Evolutionary conservation across 2,329 filamentous ascomycete genomes (phyloP), one percentile per base, ranked within the genome.

Genomic region (Colletotrichum gloeosporioides): DNA sequence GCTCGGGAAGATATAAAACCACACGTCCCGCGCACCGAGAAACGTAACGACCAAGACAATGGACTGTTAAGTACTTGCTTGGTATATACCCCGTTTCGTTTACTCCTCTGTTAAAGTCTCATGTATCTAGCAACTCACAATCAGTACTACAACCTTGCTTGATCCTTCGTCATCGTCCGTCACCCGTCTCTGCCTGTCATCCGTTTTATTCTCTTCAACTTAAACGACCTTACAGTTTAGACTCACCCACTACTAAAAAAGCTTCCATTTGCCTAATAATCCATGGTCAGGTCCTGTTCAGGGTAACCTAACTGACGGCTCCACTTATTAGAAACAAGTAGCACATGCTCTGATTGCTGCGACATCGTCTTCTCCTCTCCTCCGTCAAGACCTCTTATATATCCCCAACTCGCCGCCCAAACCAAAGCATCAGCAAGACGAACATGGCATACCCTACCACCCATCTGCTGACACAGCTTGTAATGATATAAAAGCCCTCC

Each of bases 191-290:
- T 2, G 1, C 8, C 8, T 18, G 4, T 4, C 18, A 44, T 18
- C 4, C 16, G 16, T 9, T 0, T 18, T 9, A 18, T 44, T 44
- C 8, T 18, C 36, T n/a, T 4, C 9, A 44, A n/a, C 36, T 10
- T 1, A 18, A 44, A 44, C 2, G 16, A 10, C 16, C 36, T 18
- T 18, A 9, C 16, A 4, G 6, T 49, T 4, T 0, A n/a, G 0
- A 12, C 9, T 49, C 3, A 12, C 5, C 39, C 6, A 12, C 18
- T 2, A 1, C 9, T 6, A 1, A 12, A 12, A 12, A 7, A 10
- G 9, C 39, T n/a, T 0, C 0, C 1, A 12, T n/a, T n/a, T n/a
- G 39, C 39, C n/a, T n/a, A 1, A n/a, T 4, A 1, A 4, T 12
- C 12, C 18, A 2, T 49, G 39, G 18, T 1, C 6, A 22, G 9